Evolutionary conservation across 257 asterid genomes (phyloP).

Genomic region (Lithospermum erythrorhizon): DNA sequence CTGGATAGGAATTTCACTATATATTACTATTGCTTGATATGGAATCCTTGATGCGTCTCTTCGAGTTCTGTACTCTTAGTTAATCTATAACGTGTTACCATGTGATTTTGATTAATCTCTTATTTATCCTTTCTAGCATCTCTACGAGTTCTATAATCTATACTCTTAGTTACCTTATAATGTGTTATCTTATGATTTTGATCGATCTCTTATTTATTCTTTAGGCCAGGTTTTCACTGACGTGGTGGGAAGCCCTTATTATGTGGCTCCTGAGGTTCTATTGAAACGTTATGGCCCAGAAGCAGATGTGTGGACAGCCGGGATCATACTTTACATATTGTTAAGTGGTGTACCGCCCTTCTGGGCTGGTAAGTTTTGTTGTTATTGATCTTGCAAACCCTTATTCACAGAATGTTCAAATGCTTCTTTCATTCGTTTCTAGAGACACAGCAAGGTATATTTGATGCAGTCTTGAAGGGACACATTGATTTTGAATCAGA

Average conservation of each 20-base stretch:
- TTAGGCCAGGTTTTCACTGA: constrained; percentile 83
- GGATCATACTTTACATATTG: constrained; percentile 75
- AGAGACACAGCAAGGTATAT: constrained; percentile 85
- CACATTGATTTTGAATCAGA: constrained; percentile 69
- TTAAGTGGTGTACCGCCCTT: constrained; percentile 92
- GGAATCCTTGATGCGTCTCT: neutral
- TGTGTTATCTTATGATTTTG: no score
- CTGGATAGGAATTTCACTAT: neutral
- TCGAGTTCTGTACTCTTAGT: no score
- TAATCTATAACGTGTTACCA: no score
- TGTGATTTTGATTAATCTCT: neutral
- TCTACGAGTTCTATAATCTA: no score
- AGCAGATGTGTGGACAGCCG: constrained; percentile 96
- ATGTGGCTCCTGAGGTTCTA: constrained; percentile 93
- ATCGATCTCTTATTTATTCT: neutral
- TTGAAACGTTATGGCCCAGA: constrained; percentile 81
- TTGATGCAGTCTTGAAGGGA: constrained; percentile 82
- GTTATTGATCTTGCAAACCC: neutral
- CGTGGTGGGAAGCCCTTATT: constrained; percentile 94
- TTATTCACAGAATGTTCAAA: constrained; percentile 10
- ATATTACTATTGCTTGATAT: neutral
- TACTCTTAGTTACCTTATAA: no score
- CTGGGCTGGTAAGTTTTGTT: constrained; percentile 69
- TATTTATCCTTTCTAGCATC: no score
- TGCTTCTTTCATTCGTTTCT: constrained; percentile 19